phyloP scores from a whole-genome alignment of 192 early-diverging fungal species.

The Pilobolus umbonatus region DNA sequence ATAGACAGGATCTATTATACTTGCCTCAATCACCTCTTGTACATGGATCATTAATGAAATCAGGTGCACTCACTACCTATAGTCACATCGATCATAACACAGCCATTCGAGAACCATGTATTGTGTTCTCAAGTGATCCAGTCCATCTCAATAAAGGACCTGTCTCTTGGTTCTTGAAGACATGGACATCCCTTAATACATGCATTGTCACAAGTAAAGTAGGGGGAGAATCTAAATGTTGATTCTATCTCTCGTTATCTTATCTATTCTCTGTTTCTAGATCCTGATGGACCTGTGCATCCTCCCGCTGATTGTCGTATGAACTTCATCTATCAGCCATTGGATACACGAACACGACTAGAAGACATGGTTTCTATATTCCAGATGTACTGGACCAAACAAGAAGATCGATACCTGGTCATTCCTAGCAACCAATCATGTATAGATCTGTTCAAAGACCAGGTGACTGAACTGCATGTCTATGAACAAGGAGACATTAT shows the following conservation, averaged over 20 bases:
- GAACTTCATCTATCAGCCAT: constrained; percentile 10
- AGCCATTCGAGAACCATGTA: constrained; percentile 52
- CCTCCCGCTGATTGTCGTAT: constrained; percentile 2
- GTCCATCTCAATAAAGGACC: constrained; percentile 13
- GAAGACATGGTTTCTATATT: constrained; percentile 7
- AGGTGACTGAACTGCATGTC: constrained; percentile 3
- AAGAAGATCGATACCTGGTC: too few relatives aligned
- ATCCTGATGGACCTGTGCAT: constrained; percentile 11
- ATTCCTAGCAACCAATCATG: too few relatives aligned
- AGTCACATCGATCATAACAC: too few relatives aligned
- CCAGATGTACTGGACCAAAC: neutral
- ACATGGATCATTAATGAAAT: constrained; percentile 47
- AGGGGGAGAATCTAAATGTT: neutral
- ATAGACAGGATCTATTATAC: constrained; percentile 63
- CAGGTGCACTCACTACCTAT: constrained; percentile 26
- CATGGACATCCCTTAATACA: constrained; percentile 12
- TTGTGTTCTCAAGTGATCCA: constrained; percentile 53
- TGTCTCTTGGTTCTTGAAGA: constrained; percentile 23
- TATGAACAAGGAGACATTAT: constrained; percentile 20
- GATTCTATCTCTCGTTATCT: neutral
- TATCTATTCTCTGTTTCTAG: constrained; percentile 1
- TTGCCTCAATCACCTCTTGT: constrained; percentile 53
- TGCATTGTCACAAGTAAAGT: constrained; percentile 23
- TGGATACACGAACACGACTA: constrained; percentile 19
- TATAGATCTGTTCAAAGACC: constrained; percentile 7